phyloP scores from a whole-genome alignment of 768 basidiomycete species.

The Macrocybe gigantea region DNA sequence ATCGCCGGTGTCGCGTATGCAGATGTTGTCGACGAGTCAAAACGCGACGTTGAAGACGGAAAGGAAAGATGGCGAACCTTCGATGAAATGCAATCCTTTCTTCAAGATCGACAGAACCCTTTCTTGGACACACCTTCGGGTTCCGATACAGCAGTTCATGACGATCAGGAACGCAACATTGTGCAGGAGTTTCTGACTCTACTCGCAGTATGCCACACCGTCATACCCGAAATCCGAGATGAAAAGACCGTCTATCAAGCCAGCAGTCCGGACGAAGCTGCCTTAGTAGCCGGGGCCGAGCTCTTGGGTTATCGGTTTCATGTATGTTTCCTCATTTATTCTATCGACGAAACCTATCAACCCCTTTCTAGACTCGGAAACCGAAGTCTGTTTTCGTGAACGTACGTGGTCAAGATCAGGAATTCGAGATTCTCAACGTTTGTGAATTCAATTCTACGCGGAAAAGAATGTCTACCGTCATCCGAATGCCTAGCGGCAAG shows the following conservation, averaged over 20 bases:
- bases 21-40: constrained; percentile 84
- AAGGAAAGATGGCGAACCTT: constrained; percentile 76
- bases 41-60: constrained; percentile 55
- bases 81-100: constrained; percentile 54
- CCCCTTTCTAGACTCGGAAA: constrained; percentile 69
- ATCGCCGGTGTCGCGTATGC: constrained; percentile 89
- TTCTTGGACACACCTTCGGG: constrained; percentile 45
- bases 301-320: constrained; percentile 89
- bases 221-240: constrained; percentile 88
- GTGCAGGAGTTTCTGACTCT: constrained; percentile 73
- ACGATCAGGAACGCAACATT: constrained; percentile 43
- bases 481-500: constrained; percentile 81
- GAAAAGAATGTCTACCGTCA: constrained; percentile 95
- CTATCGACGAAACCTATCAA: neutral
- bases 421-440: constrained; percentile 91
- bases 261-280: constrained; percentile 96
- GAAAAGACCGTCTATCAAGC: constrained; percentile 95
- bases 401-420: constrained; percentile 61
- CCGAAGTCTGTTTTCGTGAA: constrained; percentile 93
- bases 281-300: constrained; percentile 91
- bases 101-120: constrained; percentile 51
- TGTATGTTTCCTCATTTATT: constrained; percentile 39
- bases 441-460: constrained; percentile 99
- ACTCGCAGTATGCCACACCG: constrained; percentile 95
- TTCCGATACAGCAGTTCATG: constrained; percentile 19